Evolutionary conservation across 176 grass and related monocot genomes (phyloP), one percentile per base, ranked within the genome.

Genomic region (Phyllostachys edulis): DNA sequence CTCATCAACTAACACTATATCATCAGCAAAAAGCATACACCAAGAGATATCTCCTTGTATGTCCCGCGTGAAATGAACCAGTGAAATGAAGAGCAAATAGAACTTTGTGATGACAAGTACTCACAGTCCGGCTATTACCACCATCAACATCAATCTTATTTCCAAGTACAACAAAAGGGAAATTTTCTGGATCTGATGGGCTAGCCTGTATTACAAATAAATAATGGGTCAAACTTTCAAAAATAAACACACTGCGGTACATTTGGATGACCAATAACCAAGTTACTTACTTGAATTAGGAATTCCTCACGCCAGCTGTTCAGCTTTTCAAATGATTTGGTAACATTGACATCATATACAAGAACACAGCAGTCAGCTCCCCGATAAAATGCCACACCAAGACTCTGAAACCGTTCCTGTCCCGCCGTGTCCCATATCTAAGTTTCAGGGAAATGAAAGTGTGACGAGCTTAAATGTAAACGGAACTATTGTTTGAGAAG

Each of bases 341-440:
- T 92, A 27, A 97, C 90, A 68, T 97, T 97, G 21, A 97, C 94
- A 81, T 97, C 94, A 26, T 97, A 97, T 69, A 92, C 88, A 62
- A 97, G 90, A 70, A 97, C 92, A 84, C 94, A 97, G 65, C 94
- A 97, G 74, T 97, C 94, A 73, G 94, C 94, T 83, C 94, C 94
- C 52, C 94, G 82, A 56, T 97, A 97, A 84, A 97, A 97, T 45
- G 94, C 94, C 24, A 97, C 94, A 74, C 94, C 94, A 89, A 97
- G 94, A 80, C 92, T 97, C 77, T 97, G 94, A 88, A 97, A 94
- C 63, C 94, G 85, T 78, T 97, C 94, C 79, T 97, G 94, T 37
- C 94, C 94, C 11, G 94, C 94, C 1, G 94, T 97, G 76, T 97
- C 94, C 94, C 94, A 97, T 82, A 97, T 97, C 94, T 97, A 80